These are phyloP conservation scores for Maudiozyma barnettii DNA, from an alignment of 805 yeast species.

Conservation along the genomic window DNA sequence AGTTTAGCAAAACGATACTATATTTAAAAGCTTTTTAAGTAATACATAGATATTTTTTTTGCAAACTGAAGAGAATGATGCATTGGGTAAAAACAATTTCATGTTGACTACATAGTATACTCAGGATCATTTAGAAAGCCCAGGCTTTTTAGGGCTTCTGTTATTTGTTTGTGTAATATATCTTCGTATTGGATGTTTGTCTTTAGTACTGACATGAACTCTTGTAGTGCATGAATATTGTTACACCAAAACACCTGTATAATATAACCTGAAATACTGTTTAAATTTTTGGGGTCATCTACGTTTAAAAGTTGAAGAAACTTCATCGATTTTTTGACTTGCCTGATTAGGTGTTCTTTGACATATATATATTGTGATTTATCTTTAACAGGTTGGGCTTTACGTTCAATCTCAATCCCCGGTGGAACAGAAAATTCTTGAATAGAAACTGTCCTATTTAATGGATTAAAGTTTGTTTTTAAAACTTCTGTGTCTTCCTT, in stretches of 20 bases:
- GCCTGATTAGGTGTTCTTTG: slow-evolving; percentile 19
- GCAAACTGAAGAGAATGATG: too few relatives aligned
- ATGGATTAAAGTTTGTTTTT: too few relatives aligned
- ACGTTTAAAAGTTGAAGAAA: slow-evolving; percentile 28
- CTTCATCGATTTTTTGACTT: slow-evolving; percentile 26
- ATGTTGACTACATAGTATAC: background rate
- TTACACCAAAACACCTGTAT: slow-evolving; percentile 30
- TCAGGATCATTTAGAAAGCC: slow-evolving; percentile 13
- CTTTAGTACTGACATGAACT: slow-evolving; percentile 15
- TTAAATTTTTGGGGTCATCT: slow-evolving; percentile 26
- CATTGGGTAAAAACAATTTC: too few relatives aligned
- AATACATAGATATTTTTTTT: too few relatives aligned
- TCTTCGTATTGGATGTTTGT: slow-evolving; percentile 19
- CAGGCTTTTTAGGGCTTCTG: slow-evolving; percentile 17
- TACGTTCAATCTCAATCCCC: too few relatives aligned
- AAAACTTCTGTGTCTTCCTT: background rate
- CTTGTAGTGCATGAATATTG: slow-evolving; percentile 17
- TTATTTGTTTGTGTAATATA: slow-evolving; percentile 20
- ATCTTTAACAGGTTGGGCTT: background rate
- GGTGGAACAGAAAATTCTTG: too few relatives aligned
- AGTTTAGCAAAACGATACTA: too few relatives aligned
- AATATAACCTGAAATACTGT: slow-evolving; percentile 29
- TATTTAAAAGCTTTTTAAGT: too few relatives aligned
- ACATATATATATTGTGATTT: slow-evolving; percentile 6
- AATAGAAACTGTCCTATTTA: too few relatives aligned